Evolutionary conservation across 345 rosid genomes (phyloP).

Genomic region (Microcos paniculata): DNA sequence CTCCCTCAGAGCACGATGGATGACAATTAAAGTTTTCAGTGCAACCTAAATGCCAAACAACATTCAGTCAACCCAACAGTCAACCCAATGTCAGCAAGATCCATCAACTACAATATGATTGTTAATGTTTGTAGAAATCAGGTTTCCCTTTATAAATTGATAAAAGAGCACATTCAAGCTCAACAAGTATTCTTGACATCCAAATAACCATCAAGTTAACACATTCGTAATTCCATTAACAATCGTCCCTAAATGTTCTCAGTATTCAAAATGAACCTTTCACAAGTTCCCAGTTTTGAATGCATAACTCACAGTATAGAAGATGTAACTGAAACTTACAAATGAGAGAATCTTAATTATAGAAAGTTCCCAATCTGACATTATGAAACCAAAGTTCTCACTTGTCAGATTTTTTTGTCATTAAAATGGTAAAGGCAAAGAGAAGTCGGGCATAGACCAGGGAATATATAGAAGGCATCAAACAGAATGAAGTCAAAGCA

Average conservation of each 20-base stretch:
- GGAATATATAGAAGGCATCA: background rate
- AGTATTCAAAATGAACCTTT: background rate
- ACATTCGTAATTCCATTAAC: background rate
- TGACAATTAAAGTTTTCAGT: conserved; percentile 80
- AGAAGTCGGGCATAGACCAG: background rate
- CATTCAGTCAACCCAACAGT: background rate
- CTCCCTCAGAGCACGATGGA: conserved; percentile 97
- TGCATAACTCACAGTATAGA: background rate
- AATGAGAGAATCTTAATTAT: background rate
- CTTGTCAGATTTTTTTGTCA: background rate
- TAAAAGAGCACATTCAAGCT: background rate
- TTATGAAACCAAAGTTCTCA: background rate
- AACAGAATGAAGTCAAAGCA: background rate
- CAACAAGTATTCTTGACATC: background rate
- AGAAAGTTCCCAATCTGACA: background rate
- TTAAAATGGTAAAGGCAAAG: background rate
- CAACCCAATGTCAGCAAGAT: background rate
- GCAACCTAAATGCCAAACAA: conserved; percentile 63
- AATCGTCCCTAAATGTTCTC: background rate
- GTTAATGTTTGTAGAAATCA: conserved; percentile 10
- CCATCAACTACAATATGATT: background rate
- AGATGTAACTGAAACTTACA: background rate
- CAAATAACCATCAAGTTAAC: background rate
- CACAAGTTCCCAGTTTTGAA: background rate
- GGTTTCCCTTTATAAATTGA: background rate